Evolutionary conservation across 2,329 filamentous ascomycete species (phyloP).

Genomic region (Sarocladium brachiariae): DNA sequence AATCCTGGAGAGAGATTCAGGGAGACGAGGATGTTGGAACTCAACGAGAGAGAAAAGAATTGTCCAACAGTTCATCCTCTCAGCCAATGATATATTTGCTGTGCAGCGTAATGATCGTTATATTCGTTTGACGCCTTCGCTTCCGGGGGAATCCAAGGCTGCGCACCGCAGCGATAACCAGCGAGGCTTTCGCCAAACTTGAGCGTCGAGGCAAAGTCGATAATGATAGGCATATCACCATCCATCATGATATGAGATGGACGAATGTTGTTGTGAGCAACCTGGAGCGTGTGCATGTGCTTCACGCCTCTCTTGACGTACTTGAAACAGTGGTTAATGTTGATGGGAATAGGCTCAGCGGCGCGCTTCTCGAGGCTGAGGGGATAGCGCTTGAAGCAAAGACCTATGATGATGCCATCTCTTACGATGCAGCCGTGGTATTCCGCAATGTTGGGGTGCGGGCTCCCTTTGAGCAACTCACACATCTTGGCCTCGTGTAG

Average conservation of each 20-base stretch:
- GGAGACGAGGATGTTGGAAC: too few relatives aligned
- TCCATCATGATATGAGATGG: constrained; percentile 26
- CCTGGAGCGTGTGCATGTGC: constrained; percentile 25
- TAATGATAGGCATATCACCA: constrained; percentile 23
- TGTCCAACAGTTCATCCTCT: neutral
- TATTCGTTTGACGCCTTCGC: neutral
- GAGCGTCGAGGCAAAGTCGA: constrained; percentile 26
- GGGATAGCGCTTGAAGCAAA: constrained; percentile 3
- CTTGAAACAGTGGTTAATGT: constrained; percentile 7
- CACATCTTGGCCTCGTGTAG: constrained; percentile 6
- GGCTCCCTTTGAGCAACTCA: neutral
- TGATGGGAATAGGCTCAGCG: constrained; percentile 4
- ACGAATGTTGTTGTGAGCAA: constrained; percentile 28
- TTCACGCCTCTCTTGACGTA: constrained; percentile 17
- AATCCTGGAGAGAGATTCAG: too few relatives aligned
- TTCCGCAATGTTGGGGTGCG: constrained; percentile 2
- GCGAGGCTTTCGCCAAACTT: neutral
- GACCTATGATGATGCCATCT: constrained; percentile 3
- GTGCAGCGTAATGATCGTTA: constrained; percentile 7
- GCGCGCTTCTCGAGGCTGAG: neutral
- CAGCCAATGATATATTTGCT: constrained; percentile 7
- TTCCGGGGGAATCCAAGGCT: constrained; percentile 4
- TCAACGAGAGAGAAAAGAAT: too few relatives aligned
- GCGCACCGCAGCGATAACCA: neutral
- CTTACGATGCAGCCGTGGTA: constrained; percentile 8